A percentile compares a stretch with the other conserved stretches of the same genome.
Evolutionary conservation across 2,329 filamentous ascomycete genomes (phyloP).

Genomic region (Epichloe hybrida): DNA sequence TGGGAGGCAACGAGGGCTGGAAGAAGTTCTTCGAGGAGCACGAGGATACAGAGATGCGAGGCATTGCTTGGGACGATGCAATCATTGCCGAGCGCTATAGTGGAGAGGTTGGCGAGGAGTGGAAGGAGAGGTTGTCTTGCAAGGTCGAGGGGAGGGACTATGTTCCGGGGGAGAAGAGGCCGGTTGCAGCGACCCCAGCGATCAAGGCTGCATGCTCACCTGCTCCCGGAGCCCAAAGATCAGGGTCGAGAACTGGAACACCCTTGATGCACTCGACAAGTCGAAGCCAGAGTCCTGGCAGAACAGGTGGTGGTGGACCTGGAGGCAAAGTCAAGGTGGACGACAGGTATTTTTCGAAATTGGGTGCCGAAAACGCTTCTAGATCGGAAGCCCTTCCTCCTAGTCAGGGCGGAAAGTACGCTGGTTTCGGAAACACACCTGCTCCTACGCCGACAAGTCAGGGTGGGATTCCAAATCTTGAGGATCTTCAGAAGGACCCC

Average conservation of each 20-base stretch:
- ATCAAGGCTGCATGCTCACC: conserved; percentile 14
- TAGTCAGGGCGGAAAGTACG: conserved; percentile 84
- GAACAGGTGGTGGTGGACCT: conserved; percentile 5
- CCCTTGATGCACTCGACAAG: conserved; percentile 26
- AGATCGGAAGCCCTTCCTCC: conserved; percentile 65
- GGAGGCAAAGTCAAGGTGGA: conserved; percentile 49
- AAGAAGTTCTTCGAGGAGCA: conserved; percentile 73
- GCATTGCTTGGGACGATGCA: conserved; percentile 67
- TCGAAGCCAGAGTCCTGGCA: conserved; percentile 25
- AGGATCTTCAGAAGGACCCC: conserved; percentile 85
- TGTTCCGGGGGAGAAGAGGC: conserved; percentile 54
- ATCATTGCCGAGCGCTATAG: conserved; percentile 86
- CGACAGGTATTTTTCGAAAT: conserved; percentile 78
- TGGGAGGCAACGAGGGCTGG: conserved; percentile 82
- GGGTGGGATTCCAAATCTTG: conserved; percentile 50
- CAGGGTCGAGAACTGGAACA: conserved; percentile 25
- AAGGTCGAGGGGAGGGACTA: conserved; percentile 85
- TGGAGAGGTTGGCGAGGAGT: conserved; percentile 83
- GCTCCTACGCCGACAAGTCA: conserved; percentile 32
- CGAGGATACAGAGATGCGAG: conserved; percentile 50
- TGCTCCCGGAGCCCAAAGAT: conserved; percentile 21
- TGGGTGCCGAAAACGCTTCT: conserved; percentile 71
- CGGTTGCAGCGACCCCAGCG: conserved; percentile 13
- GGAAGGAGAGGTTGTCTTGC: conserved; percentile 76
- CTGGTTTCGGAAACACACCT: conserved; percentile 74